Conservation (phyloP, 2,329 filamentous ascomycete genomes). For the Xylariales sp. region DNA sequence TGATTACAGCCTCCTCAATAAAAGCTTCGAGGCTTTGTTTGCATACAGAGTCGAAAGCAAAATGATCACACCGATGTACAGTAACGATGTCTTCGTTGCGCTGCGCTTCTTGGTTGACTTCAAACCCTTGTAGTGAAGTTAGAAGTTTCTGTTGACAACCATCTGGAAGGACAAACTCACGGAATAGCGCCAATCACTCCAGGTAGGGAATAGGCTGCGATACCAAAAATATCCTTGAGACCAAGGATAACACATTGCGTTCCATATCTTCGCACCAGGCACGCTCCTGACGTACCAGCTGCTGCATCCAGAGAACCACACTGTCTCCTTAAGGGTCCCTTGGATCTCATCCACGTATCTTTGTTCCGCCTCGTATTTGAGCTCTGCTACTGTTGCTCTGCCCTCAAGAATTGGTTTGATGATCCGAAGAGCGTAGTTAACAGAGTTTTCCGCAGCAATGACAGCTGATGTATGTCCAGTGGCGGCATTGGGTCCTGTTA, state of each 20-base stretch:
- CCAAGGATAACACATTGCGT: constrained; percentile 5
- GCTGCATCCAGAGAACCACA: constrained; percentile 17
- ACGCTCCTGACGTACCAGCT: constrained; percentile 2
- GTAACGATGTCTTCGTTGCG: no score
- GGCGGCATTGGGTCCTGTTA: constrained; percentile 58
- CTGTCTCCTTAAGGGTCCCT: constrained; percentile 23
- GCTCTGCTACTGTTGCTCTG: constrained; percentile 22
- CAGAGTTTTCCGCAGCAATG: constrained; percentile 55
- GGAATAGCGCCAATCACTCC: constrained; percentile 1
- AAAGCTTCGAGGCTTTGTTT: no score
- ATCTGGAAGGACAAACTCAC: no score
- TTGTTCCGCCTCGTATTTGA: constrained; percentile 29
- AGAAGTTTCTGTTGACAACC: no score
- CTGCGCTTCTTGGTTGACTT: no score
- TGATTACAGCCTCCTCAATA: no score
- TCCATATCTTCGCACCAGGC: not conserved
- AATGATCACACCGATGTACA: no score
- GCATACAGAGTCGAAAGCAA: no score
- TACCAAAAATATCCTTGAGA: constrained; percentile 3
- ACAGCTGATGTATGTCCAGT: constrained; percentile 60
- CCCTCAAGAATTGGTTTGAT: constrained; percentile 42
- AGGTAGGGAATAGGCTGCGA: constrained; percentile 1
- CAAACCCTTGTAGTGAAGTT: no score
- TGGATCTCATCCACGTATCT: constrained; percentile 28
- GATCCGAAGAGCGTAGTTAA: constrained; percentile 56